Evolutionary conservation across 2,329 filamentous ascomycete genomes (phyloP), one percentile per base, ranked within the genome.

Genomic region (Furcasterigmium furcatum): DNA sequence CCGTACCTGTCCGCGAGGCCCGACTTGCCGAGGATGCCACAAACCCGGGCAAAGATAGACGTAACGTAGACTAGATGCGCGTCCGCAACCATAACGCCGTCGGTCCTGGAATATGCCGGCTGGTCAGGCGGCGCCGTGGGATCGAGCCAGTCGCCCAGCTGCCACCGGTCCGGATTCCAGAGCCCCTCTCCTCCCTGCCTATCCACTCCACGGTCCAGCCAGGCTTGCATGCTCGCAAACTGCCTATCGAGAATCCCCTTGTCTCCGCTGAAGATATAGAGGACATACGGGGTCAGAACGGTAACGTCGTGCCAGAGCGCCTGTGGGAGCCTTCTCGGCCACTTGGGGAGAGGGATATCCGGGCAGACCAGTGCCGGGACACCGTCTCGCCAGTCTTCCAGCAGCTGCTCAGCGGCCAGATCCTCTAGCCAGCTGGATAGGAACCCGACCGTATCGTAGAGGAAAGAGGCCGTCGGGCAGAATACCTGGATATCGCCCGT

Each of bases 311-410:
- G 64, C 72, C 72, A 75, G 5, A 70, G 58, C 0, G 66, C 65
- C 4, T 60, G 66, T 52, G 64, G 52, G 72, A 6, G 80, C 57
- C 1, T 76, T 65, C 57, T 80, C 76, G 44, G 80, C 75, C 2
- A 75, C 64, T 48, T 80, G 74, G 0, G 77, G 77, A 50, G 76
- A 80, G 52, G 30, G 16, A 36, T 16, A 20, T 84, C 80, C 0
- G 78, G 82, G 78, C 77, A 0, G 82, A 58, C 0, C 68, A 71
- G 4, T 82, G 52, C 52, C 83, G 82, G 52, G 83, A 84, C 1
- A 77, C 77, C 21, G 70, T 71, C 79, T 79, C 82, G 24, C 77
- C 71, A 1, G 71, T 74, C 78, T 27, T 27, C 24, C n/a, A n/a
- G n/a, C 77, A 76, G 22, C 72, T 52, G 50, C 29, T 60, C 58